Percentiles rank a stretch among this genome's conserved stretches.
Conservation (phyloP, 495 filamentous ascomycete species). For the Lophiotrema nucula region DNA sequence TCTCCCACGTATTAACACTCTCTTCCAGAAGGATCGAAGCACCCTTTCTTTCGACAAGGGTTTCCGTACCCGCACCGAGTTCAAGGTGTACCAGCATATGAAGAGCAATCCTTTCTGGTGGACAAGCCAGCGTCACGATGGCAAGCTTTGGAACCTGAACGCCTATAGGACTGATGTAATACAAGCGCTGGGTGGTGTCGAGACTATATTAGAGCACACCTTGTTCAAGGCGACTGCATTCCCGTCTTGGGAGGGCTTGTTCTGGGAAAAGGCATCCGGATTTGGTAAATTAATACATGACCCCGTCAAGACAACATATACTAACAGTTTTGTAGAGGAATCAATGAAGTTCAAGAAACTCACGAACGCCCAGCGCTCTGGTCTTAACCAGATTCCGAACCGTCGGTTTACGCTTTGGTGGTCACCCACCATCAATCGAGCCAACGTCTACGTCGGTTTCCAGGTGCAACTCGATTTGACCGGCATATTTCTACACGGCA, state of each 20-base stretch:
- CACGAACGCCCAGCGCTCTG: constrained; percentile 95
- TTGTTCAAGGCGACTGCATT: constrained; percentile 99
- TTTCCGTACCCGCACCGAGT: constrained; percentile 92
- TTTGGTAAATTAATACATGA: too few species aligned
- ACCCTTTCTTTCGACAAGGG: constrained; percentile 99
- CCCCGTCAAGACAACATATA: too few species aligned
- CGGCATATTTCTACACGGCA: constrained; percentile 98
- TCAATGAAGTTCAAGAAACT: constrained; percentile 99
- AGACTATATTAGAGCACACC: constrained; percentile 97
- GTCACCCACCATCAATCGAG: constrained; percentile 70
- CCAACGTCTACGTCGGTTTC: constrained; percentile 92
- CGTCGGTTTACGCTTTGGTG: constrained; percentile 99
- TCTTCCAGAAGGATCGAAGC: constrained; percentile 98
- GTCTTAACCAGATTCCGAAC: constrained; percentile 99
- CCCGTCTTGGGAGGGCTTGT: constrained; percentile 97
- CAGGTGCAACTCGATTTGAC: constrained; percentile 98
- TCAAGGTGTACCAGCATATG: constrained; percentile 98
- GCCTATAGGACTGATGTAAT: constrained; percentile 98
- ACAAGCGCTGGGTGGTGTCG: constrained; percentile 97
- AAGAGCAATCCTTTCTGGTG: constrained; percentile 99
- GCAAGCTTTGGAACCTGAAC: constrained; percentile 98
- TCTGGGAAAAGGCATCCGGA: constrained; percentile 91
- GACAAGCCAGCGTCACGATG: constrained; percentile 97
- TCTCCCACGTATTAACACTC: constrained; percentile 95
- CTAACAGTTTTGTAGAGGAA: constrained; percentile 60